Evolutionary conservation across 225 moss, liverwort and hornwort genomes (phyloP).

Genomic region (Polytrichum commune): DNA sequence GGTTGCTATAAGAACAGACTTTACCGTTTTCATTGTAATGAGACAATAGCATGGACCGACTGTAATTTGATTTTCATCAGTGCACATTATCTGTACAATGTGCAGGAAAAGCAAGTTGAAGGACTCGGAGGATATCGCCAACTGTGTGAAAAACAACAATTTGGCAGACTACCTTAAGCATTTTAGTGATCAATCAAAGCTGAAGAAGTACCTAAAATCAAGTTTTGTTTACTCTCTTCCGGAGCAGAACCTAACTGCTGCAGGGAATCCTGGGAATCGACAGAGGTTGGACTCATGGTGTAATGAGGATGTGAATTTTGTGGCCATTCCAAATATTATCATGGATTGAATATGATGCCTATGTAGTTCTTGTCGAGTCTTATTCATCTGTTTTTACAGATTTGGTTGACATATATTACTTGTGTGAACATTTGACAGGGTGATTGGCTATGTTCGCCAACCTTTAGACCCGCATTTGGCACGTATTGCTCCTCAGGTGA

Average conservation of each 20-base stretch:
- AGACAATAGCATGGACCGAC: too few species aligned
- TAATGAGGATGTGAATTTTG: neutral
- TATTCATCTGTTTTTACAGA: neutral
- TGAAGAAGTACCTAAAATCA: slow-evolving; percentile 31
- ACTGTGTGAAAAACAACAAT: slow-evolving; percentile 46
- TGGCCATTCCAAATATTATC: neutral
- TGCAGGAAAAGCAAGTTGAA: slow-evolving; percentile 36
- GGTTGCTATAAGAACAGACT: too few species aligned
- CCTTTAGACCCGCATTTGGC: slow-evolving; percentile 46
- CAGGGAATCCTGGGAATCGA: slow-evolving; percentile 44
- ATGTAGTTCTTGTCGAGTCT: neutral
- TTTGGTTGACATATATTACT: slow-evolving; percentile 3
- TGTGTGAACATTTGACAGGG: slow-evolving; percentile 36
- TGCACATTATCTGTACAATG: neutral
- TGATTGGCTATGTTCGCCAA: slow-evolving; percentile 33
- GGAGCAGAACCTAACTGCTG: slow-evolving; percentile 68
- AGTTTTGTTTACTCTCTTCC: slow-evolving; percentile 79
- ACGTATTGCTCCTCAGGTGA: slow-evolving; percentile 56
- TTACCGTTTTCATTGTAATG: too few species aligned
- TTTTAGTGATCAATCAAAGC: slow-evolving; percentile 55
- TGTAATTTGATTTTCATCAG: neutral
- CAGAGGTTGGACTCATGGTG: slow-evolving; percentile 45
- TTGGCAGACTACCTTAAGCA: slow-evolving; percentile 46
- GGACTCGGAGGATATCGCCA: slow-evolving; percentile 37
- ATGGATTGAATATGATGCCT: neutral